These are phyloP conservation scores for Xylaria castorea DNA, from an alignment of 495 filamentous ascomycete species.

Conservation along the genomic window DNA sequence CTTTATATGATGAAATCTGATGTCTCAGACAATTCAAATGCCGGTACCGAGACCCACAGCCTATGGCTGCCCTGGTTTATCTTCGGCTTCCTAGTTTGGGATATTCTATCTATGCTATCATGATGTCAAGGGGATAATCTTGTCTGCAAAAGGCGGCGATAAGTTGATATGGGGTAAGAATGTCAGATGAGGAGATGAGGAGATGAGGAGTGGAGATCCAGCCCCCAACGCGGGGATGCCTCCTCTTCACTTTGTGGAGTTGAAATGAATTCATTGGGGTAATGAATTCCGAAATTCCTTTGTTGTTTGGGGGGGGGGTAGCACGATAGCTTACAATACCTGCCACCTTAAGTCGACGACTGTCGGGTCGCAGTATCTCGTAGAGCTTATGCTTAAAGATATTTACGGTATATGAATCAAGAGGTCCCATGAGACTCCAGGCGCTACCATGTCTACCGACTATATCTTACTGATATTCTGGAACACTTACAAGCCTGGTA, in stretches of 20 bases:
- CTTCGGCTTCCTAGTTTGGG: background rate
- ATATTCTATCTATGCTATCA: background rate
- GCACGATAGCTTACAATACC: background rate
- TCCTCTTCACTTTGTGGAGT: conserved; percentile 9
- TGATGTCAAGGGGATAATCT: background rate
- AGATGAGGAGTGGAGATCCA: background rate
- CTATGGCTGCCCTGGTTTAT: no score
- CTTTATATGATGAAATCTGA: background rate
- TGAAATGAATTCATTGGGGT: conserved; percentile 4
- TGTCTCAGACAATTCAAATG: background rate
- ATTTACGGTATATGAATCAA: background rate
- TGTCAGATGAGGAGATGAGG: conserved; percentile 20
- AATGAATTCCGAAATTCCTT: conserved; percentile 1
- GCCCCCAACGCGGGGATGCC: conserved; percentile 13
- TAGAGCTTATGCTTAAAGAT: background rate
- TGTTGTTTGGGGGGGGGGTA: background rate
- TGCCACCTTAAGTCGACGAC: background rate
- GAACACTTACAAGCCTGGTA: background rate
- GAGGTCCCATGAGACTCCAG: background rate
- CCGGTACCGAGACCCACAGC: background rate
- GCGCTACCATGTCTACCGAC: background rate
- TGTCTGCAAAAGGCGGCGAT: background rate
- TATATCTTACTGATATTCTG: background rate
- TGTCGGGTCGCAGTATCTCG: background rate
- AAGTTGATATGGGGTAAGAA: conserved; percentile 1